phyloP scores from a whole-genome alignment of 2,329 filamentous ascomycete genomes.

The Colletotrichum sp. region DNA sequence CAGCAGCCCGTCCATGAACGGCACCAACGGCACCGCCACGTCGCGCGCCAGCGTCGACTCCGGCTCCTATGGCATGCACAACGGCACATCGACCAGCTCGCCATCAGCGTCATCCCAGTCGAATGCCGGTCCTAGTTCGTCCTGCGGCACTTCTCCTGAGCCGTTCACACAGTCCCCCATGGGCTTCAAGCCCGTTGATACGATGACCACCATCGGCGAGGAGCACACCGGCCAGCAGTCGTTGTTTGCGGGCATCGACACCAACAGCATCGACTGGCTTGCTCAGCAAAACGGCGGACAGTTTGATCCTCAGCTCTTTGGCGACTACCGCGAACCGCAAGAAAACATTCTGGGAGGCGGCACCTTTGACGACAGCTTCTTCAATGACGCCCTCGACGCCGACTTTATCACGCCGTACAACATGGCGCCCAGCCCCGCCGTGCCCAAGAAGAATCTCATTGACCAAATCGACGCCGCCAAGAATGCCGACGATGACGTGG shows the following conservation, averaged over 20 bases:
- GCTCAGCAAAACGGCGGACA: conserved; percentile 81
- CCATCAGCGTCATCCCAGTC: conserved; percentile 68
- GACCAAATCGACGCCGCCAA: conserved; percentile 79
- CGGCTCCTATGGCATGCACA: conserved; percentile 47
- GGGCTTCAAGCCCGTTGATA: conserved; percentile 67
- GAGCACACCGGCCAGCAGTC: conserved; percentile 50
- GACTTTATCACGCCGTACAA: conserved; percentile 87
- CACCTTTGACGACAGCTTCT: conserved; percentile 73
- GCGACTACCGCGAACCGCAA: conserved; percentile 89
- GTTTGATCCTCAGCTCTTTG: conserved; percentile 92
- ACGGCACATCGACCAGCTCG: conserved; percentile 65
- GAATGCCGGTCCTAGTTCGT: conserved; percentile 64
- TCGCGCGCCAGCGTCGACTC: conserved; percentile 60
- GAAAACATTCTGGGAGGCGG: conserved; percentile 75
- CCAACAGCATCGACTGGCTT: conserved; percentile 73
- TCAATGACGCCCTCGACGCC: conserved; percentile 79
- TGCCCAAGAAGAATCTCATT: conserved; percentile 73
- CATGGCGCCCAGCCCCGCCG: conserved; percentile 52
- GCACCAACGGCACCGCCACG: conserved; percentile 39
- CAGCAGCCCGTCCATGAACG: conserved; percentile 53
- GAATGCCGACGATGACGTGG: conserved; percentile 70
- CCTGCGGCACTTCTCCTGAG: conserved; percentile 80
- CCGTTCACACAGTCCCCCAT: conserved; percentile 74
- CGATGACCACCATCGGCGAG: conserved; percentile 69
- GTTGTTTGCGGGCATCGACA: conserved; percentile 47